A percentile compares a stretch with the other conserved stretches of the same genome.
These are phyloP conservation scores for Mucor saturninus DNA, from an alignment of 371 early-diverging fungal genomes.

Conservation along the genomic window DNA sequence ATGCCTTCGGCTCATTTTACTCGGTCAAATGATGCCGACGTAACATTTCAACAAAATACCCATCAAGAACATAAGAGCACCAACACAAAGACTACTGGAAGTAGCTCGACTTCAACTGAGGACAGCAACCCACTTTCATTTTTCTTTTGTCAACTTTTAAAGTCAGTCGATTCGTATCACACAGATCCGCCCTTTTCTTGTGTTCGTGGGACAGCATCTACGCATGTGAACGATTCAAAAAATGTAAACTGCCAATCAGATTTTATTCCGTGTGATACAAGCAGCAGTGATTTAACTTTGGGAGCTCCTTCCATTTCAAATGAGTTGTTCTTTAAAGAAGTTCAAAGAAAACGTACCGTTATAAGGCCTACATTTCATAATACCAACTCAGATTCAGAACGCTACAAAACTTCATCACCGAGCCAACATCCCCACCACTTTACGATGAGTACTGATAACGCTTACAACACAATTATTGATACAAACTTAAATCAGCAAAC, in stretches of 20 bases:
- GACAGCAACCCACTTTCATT: background rate
- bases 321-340: too few relatives aligned
- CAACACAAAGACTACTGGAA: background rate
- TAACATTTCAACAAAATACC: background rate
- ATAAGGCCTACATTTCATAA: too few relatives aligned
- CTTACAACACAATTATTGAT: too few relatives aligned
- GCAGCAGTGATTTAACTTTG: background rate
- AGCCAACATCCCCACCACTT: too few relatives aligned
- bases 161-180: background rate
- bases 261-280: background rate
- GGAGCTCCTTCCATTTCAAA: background rate
- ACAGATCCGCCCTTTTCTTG: background rate
- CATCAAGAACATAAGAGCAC: background rate
- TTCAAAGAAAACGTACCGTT: too few relatives aligned
- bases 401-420: too few relatives aligned
- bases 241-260: background rate
- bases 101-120: background rate
- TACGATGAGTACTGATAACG: too few relatives aligned
- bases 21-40: background rate
- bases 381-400: too few relatives aligned
- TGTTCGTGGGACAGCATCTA: slow-evolving; percentile 1
- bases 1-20: background rate
- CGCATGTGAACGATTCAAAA: background rate
- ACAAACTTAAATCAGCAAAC: too few relatives aligned
- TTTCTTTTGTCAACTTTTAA: background rate